Conservation (phyloP, 306 rosid genomes). For the Sphenostylis stenocarpa region DNA sequence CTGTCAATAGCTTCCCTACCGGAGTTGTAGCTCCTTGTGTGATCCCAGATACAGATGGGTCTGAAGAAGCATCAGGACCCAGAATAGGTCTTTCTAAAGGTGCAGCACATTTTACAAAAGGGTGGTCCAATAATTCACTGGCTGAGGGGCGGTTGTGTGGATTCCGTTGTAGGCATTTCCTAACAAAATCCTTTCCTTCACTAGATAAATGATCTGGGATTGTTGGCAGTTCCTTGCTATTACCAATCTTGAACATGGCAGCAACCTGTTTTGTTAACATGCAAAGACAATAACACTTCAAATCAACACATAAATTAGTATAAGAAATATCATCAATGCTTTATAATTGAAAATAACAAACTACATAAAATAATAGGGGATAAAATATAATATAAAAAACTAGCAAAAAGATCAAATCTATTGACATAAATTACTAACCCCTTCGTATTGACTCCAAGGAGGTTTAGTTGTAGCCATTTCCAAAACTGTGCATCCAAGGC, state of each 20-base stretch:
- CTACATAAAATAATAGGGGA: neutral
- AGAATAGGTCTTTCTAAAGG: constrained; percentile 74
- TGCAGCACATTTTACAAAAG: constrained; percentile 79
- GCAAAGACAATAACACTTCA: constrained; percentile 32
- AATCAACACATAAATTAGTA: constrained; percentile 17
- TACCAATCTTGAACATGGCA: constrained; percentile 97
- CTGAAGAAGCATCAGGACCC: constrained; percentile 52
- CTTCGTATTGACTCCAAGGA: constrained; percentile 98
- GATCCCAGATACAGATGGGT: constrained; percentile 45
- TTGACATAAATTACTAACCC: constrained; percentile 56
- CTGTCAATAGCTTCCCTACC: constrained; percentile 45
- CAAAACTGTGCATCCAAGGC: constrained; percentile 97
- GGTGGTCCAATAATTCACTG: constrained; percentile 69
- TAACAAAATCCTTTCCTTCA: constrained; percentile 82
- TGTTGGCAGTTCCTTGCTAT: constrained; percentile 85
- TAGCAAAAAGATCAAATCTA: constrained; percentile 2
- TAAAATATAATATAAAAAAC: neutral
- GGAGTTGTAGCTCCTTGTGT: constrained; percentile 59
- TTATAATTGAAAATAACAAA: neutral
- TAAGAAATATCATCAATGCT: neutral
- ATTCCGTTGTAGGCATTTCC: constrained; percentile 77
- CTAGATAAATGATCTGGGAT: constrained; percentile 77
- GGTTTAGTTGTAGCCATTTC: constrained; percentile 99
- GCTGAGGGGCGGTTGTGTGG: constrained; percentile 83
- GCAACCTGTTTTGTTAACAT: constrained; percentile 62